Evolutionary conservation across 2,329 filamentous ascomycete species (phyloP).

Genomic region (Botryotinia narcissicola): DNA sequence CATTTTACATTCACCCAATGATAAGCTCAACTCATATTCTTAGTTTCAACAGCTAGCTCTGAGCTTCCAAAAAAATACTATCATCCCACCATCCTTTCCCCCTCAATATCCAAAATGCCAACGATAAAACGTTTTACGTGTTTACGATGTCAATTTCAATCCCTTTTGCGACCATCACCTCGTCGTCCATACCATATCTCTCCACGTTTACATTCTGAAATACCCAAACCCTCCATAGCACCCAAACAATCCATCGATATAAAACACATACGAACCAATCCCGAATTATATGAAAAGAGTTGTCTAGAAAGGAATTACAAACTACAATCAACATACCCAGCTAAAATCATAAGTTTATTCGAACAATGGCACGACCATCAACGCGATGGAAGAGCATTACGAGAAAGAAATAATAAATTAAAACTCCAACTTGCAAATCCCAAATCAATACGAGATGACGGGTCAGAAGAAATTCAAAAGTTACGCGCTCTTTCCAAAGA

Average conservation of each 20-base stretch:
- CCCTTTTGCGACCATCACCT: background rate
- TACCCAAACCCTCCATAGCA: slow-evolving; percentile 52
- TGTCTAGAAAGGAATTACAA: slow-evolving; percentile 83
- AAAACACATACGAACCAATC: slow-evolving; percentile 85
- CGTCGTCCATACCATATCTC: slow-evolving; percentile 16
- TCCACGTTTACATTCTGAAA: slow-evolving; percentile 10
- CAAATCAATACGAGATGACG: slow-evolving; percentile 45
- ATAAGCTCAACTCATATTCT: background rate
- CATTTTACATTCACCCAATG: background rate
- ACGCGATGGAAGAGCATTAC: slow-evolving; percentile 55
- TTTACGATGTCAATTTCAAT: slow-evolving; percentile 16
- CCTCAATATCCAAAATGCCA: slow-evolving; percentile 11
- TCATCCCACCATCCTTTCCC: slow-evolving; percentile 2
- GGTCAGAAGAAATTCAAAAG: slow-evolving; percentile 29
- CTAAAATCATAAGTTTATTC: slow-evolving; percentile 55
- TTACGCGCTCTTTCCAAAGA: slow-evolving; percentile 43
- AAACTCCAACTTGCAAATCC: slow-evolving; percentile 57
- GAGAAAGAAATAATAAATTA: slow-evolving; percentile 65
- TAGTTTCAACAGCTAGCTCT: background rate
- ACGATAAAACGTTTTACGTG: slow-evolving; percentile 10
- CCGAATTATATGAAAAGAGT: slow-evolving; percentile 76
- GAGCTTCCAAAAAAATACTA: slow-evolving; percentile 6
- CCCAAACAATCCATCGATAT: slow-evolving; percentile 80
- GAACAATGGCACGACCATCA: slow-evolving; percentile 61
- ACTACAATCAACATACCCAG: slow-evolving; percentile 52